Base-by-base conservation (phyloP, 441 rosid genomes). In the Rhodomyrtus psidioides region DNA sequence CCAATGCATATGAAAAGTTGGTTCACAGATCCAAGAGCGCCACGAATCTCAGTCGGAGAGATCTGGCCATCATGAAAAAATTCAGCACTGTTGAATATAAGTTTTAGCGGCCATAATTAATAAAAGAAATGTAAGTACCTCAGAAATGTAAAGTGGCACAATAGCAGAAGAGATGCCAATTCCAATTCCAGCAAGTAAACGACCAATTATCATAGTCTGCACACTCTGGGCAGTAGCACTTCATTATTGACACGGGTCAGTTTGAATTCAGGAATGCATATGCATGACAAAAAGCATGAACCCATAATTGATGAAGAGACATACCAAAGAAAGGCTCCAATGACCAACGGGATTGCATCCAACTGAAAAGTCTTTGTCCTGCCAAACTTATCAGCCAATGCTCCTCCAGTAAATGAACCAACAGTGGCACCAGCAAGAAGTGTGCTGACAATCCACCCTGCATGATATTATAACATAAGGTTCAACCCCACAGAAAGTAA, bases 21-120 rank as follows among this genome's bases (percentile, higher is more conserved):
- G 89, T 97, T 97, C 88, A 96, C 94, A 65, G 99, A 96, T 87
- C 99, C 99, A 62, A 97, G 94, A 39, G 98, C 95, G 86, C 99
- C 99, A n/a, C 99, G 99, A 86, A 94, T 95, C 92, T 97, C 99
- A 46, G 99, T 96, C 82, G 99, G 99, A 57, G 99, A 96, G 88
- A 97, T 96, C 99, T 97, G 91, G 87, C 58, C 49, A 89, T 62
- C 53, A 57, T 14, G 0, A 84, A 83, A 84, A 86, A 81, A 86
- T 85, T 28, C 34, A 85, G 65, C 89, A 82, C 84, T 55, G 51
- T 82, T 44, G 24, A 76, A 82, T 60, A 82, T 74, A 8, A 81
- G 60, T 83, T 65, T 83, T 82, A 83, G 62, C 8, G 26, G 21
- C 59, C 79, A 27, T 60, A 55, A 82, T 82, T 59, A 24, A 39